Evolutionary conservation across 2,329 filamentous ascomycete species (phyloP), one percentile per base, ranked within the genome.

Genomic region (Ascosphaera pollenicola): DNA sequence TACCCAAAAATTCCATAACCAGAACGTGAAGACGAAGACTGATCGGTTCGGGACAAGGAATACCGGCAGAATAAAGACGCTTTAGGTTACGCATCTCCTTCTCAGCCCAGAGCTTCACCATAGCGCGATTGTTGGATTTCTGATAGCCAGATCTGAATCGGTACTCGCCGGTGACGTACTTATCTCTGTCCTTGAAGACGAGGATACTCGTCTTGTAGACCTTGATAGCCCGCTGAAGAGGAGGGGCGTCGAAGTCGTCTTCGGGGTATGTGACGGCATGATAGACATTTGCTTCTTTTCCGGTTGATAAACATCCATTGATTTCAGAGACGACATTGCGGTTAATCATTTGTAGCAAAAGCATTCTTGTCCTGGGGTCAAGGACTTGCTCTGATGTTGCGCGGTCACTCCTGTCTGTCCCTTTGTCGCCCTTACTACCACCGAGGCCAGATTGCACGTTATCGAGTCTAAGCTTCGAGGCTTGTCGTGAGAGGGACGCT

Each of bases 51-150:
- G 89, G 89, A 48, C 80, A 92, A 4, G 84, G 79, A 40, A 98
- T 93, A 6, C 80, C 82, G 6, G 85, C 78, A 4, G 73, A 64
- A 56, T 91, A 66, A 44, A 98, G 77, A 41, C 89, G 70, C 47
- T 83, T 76, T 51, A 98, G 60, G 59, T 98, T 98, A 34, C 89
- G 73, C 63, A 91, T 92, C 61, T 98, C 89, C 61, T 98, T 98
- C 61, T 98, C 87, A 0, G 91, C 91, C 89, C 89, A 98, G 17
- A 94, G 67, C 59, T 93, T 92, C 48, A 98, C 87, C 87, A 95
- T 95, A 48, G 87, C 84, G 37, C 85, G 73, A 62, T 84, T 93
- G 60, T 84, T 92, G 47, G 79, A 79, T 65, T 94, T 95, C 61
- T 87, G 89, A 54, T 87, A 89, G 38, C 87, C 87, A 44, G 75